A percentile compares a stretch with the other conserved stretches of the same genome.
phyloP scores from a whole-genome alignment of 2,329 filamentous ascomycete species.

The Cucurbitaria berberidis region DNA sequence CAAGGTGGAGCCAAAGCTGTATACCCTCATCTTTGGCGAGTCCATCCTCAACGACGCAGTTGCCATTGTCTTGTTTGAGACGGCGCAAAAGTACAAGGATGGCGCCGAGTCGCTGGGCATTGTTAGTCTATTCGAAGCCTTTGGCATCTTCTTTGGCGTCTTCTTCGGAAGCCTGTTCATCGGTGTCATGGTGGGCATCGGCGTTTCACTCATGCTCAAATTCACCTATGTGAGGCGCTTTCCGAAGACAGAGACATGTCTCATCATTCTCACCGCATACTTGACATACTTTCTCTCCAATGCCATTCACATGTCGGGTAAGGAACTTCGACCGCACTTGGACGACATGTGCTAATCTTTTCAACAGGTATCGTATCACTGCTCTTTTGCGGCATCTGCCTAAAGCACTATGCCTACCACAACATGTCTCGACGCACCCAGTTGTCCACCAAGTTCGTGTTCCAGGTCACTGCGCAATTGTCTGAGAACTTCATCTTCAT shows the following conservation, averaged over 20 bases:
- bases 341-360: constrained; percentile 15
- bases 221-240: constrained; percentile 92
- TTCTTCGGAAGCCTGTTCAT: constrained; percentile 95
- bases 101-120: constrained; percentile 73
- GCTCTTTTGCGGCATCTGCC: constrained; percentile 95
- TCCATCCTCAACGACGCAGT: constrained; percentile 98
- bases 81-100: constrained; percentile 88
- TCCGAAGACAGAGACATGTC: constrained; percentile 94
- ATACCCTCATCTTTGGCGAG: constrained; percentile 98
- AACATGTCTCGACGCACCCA: constrained; percentile 99
- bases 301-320: constrained; percentile 93
- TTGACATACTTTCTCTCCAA: constrained; percentile 98
- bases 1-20: constrained; percentile 98
- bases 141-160: constrained; percentile 91
- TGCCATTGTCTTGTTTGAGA: constrained; percentile 98
- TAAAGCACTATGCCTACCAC: constrained; percentile 99
- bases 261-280: constrained; percentile 93
- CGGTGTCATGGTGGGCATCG: constrained; percentile 84
- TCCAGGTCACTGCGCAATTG: constrained; percentile 90
- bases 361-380: constrained; percentile 86
- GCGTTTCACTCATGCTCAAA: constrained; percentile 86
- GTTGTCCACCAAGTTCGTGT: constrained; percentile 96
- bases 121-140: constrained; percentile 85
- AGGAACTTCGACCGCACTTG: constrained; percentile 37
- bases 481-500: constrained; percentile 99